phyloP scores from a whole-genome alignment of 495 filamentous ascomycete species.

The Terfezia boudieri region DNA sequence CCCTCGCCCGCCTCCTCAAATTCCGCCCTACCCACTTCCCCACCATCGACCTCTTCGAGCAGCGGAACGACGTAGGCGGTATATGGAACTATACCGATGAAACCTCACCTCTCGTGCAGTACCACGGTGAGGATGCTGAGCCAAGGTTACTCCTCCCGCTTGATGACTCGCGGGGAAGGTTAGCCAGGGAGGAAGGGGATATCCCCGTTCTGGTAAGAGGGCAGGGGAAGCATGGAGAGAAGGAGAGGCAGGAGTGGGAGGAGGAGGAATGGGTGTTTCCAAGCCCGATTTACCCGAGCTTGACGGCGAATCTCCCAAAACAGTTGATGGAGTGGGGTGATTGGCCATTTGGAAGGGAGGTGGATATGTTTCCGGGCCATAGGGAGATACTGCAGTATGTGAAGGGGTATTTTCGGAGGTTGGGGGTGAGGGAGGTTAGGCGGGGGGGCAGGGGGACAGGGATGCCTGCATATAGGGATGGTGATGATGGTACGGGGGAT shows the following conservation, averaged over 20 bases:
- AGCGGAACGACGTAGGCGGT: conserved; percentile 50
- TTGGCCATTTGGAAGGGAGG: background rate
- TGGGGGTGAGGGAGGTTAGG: background rate
- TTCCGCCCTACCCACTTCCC: conserved; percentile 26
- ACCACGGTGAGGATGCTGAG: no score
- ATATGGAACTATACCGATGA: conserved; percentile 54
- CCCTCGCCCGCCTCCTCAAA: background rate
- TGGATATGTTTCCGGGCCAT: background rate
- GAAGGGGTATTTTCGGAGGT: background rate
- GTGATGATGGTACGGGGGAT: no score
- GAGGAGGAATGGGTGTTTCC: background rate
- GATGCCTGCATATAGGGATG: no score
- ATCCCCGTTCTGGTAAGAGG: no score
- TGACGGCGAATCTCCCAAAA: background rate
- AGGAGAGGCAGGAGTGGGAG: no score
- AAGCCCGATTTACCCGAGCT: background rate
- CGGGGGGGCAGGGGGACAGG: background rate
- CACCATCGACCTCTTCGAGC: conserved; percentile 58
- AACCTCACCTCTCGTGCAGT: background rate
- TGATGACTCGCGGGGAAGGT: no score
- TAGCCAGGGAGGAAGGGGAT: no score
- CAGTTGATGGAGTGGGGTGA: background rate
- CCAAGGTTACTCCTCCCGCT: no score
- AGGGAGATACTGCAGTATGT: background rate
- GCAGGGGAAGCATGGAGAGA: no score